Conservation (phyloP, 73 alveolate species). For the Breviolum minutum region DNA sequence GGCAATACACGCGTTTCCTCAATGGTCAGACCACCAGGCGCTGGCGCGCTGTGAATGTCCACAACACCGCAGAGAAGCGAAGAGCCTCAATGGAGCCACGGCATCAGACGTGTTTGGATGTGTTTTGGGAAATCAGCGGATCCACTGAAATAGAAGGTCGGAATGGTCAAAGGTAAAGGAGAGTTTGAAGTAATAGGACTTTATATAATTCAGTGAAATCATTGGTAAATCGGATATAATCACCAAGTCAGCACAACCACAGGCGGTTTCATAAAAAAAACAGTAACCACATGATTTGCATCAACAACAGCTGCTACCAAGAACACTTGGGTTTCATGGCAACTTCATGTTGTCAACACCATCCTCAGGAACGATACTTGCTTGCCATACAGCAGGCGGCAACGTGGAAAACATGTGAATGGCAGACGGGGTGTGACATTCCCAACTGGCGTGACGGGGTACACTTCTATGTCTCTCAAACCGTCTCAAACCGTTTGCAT, state of each 20-base stretch:
- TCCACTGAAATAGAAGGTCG: neutral
- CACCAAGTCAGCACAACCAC: too few relatives aligned
- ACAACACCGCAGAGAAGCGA: slow-evolving; percentile 85
- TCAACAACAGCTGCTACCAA: neutral
- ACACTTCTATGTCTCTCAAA: too few relatives aligned
- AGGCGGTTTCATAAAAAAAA: too few relatives aligned
- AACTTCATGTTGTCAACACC: neutral
- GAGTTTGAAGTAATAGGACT: too few relatives aligned
- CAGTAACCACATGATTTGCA: too few relatives aligned
- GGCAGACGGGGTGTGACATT: too few relatives aligned
- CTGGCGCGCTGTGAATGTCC: slow-evolving; percentile 90
- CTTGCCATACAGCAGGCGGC: neutral
- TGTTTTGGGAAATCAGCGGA: neutral
- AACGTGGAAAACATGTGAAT: too few relatives aligned
- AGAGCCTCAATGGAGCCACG: slow-evolving; percentile 62
- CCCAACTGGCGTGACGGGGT: too few relatives aligned
- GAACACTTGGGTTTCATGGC: neutral
- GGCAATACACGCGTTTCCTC: slow-evolving; percentile 84
- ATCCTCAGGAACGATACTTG: slow-evolving; percentile 6
- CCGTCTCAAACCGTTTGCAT: too few relatives aligned
- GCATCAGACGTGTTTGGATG: neutral
- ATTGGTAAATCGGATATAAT: too few relatives aligned
- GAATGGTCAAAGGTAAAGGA: neutral
- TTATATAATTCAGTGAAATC: too few relatives aligned
- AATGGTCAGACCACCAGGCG: slow-evolving; percentile 87